A percentile compares a stretch with the other conserved stretches of the same genome.
Evolutionary conservation across 176 grass and related monocot genomes (phyloP).

Genomic region (Dactylis glomerata): DNA sequence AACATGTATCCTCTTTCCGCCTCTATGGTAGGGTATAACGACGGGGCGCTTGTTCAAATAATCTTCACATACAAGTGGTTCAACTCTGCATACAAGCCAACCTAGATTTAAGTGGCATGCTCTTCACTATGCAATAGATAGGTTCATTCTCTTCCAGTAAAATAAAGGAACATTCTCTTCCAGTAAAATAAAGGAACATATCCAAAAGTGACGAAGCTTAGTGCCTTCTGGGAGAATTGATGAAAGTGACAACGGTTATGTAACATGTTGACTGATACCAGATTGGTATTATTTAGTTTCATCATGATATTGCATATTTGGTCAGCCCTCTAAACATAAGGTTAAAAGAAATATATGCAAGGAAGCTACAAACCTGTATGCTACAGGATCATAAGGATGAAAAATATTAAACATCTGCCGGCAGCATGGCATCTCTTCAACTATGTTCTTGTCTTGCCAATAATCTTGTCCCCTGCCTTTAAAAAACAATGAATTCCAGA

Average conservation of each 20-base stretch:
- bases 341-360: neutral
- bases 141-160: conserved; percentile 37
- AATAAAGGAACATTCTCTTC: conserved; percentile 34
- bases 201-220: neutral
- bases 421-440: conserved; percentile 94
- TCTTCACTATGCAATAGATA: conserved; percentile 48
- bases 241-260: neutral
- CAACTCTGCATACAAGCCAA: conserved; percentile 80
- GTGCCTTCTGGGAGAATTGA: neutral
- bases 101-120: conserved; percentile 55
- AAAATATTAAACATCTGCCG: conserved; percentile 96
- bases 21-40: conserved; percentile 94
- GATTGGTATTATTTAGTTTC: neutral
- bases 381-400: conserved; percentile 98
- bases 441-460: conserved; percentile 86
- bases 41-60: conserved; percentile 70
- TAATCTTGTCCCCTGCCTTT: conserved; percentile 80
- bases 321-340: neutral
- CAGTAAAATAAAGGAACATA: conserved; percentile 30
- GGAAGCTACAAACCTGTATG: conserved; percentile 67
- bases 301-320: conserved; percentile 10
- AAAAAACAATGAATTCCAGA: conserved; percentile 41
- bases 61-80: conserved; percentile 98
- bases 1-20: conserved; percentile 92
- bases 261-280: conserved; percentile 17